Conservation (phyloP, 352 stramenopile species). For the Thraustotheca clavata region DNA sequence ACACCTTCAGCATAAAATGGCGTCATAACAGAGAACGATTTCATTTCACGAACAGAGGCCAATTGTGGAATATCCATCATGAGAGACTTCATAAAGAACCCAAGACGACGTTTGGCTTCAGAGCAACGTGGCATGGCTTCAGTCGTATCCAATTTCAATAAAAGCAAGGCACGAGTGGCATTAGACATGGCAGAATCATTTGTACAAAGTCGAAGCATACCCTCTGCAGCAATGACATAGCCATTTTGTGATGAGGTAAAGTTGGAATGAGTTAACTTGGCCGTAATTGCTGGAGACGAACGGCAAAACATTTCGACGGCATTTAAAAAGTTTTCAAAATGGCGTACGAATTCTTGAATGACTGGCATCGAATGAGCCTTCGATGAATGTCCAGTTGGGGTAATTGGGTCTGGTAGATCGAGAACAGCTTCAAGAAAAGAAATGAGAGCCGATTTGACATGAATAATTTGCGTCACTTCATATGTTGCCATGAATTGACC, state of each 20-base stretch:
- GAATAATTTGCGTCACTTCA: constrained; percentile 39
- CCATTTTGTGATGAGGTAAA: constrained; percentile 70
- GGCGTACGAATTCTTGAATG: constrained; percentile 64
- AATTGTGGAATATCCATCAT: constrained; percentile 73
- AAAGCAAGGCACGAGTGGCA: constrained; percentile 53
- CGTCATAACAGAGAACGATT: constrained; percentile 73
- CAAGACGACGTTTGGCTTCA: constrained; percentile 62
- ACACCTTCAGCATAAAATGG: constrained; percentile 72
- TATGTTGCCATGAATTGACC: constrained; percentile 63
- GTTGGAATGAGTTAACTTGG: constrained; percentile 60
- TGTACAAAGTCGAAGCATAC: constrained; percentile 66
- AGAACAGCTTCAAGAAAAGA: constrained; percentile 68
- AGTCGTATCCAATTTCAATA: constrained; percentile 58
- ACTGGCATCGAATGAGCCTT: constrained; percentile 64
- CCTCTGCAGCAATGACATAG: constrained; percentile 66
- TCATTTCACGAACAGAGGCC: constrained; percentile 64
- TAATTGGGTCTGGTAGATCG: constrained; percentile 55
- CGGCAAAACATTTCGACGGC: constrained; percentile 28
- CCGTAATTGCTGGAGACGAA: neutral
- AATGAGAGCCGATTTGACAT: constrained; percentile 47
- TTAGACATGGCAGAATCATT: constrained; percentile 71
- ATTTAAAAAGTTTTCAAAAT: constrained; percentile 62
- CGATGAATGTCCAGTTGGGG: constrained; percentile 39
- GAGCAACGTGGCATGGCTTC: constrained; percentile 63
- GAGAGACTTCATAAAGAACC: constrained; percentile 76